Evolutionary conservation across 352 stramenopile genomes (phyloP).

Genomic region (Peronospora tabacina): DNA sequence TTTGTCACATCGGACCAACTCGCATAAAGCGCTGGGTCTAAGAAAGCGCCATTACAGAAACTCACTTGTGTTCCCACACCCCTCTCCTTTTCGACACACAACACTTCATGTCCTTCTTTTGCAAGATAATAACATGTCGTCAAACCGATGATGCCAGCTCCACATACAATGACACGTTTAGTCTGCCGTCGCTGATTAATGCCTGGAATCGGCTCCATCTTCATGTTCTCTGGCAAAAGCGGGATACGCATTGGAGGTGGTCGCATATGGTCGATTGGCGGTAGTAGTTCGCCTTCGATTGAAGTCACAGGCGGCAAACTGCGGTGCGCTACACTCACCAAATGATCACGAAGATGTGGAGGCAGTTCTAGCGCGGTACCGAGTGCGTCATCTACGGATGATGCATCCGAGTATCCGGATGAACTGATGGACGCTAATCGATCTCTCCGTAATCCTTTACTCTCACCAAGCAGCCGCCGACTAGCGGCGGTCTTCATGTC

Average conservation of each 20-base stretch:
- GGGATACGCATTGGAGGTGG: slow-evolving; percentile 52
- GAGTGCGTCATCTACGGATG: slow-evolving; percentile 28
- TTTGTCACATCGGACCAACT: slow-evolving; percentile 73
- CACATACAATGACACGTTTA: slow-evolving; percentile 83
- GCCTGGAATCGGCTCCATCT: slow-evolving; percentile 55
- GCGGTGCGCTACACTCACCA: slow-evolving; percentile 38
- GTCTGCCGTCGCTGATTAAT: slow-evolving; percentile 45
- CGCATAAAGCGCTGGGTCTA: slow-evolving; percentile 75
- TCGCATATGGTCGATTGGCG: slow-evolving; percentile 48
- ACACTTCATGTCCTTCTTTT: slow-evolving; percentile 78
- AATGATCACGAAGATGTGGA: slow-evolving; percentile 49
- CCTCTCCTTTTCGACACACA: slow-evolving; percentile 82
- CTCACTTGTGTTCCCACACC: slow-evolving; percentile 72
- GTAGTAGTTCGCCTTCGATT: slow-evolving; percentile 44
- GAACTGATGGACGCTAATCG: slow-evolving; percentile 30
- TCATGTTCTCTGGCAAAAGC: slow-evolving; percentile 52
- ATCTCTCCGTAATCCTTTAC: slow-evolving; percentile 31
- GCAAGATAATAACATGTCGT: slow-evolving; percentile 83
- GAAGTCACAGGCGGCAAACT: slow-evolving; percentile 23
- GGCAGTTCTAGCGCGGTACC: slow-evolving; percentile 37
- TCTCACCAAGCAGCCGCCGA: slow-evolving; percentile 26
- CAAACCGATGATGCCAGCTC: slow-evolving; percentile 76
- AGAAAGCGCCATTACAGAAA: slow-evolving; percentile 73
- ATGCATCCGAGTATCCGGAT: slow-evolving; percentile 37
- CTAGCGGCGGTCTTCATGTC: slow-evolving; percentile 27